phyloP scores from a whole-genome alignment of 352 stramenopile genomes.

The Stramenopiles sp. region DNA sequence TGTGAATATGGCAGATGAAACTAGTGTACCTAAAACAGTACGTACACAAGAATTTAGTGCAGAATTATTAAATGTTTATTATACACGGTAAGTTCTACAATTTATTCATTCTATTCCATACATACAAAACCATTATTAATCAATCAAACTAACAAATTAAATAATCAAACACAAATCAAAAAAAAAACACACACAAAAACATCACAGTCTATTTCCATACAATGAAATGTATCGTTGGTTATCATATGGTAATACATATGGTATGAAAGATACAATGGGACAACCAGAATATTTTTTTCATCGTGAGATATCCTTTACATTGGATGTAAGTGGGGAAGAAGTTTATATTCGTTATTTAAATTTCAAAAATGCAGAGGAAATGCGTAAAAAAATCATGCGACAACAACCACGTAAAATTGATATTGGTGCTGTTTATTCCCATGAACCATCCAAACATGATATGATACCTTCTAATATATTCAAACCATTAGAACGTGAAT shows the following conservation, averaged over 20 bases:
- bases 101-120: neutral
- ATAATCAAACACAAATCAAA: too few species aligned
- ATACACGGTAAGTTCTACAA: conserved; percentile 48
- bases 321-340: conserved; percentile 71
- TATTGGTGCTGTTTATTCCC: conserved; percentile 86
- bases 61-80: conserved; percentile 57
- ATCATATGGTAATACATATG: conserved; percentile 29
- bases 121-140: neutral
- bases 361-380: conserved; percentile 60
- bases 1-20: neutral
- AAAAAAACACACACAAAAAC: too few species aligned
- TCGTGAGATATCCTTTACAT: conserved; percentile 91
- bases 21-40: neutral
- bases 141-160: neutral
- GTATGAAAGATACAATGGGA: conserved; percentile 6
- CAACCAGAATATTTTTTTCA: conserved; percentile 42
- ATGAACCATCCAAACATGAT: conserved; percentile 29
- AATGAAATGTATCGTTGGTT: conserved; percentile 31
- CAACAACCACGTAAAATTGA: conserved; percentile 96
- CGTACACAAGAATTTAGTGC: conserved; percentile 34
- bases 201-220: neutral
- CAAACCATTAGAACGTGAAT: conserved; percentile 73
- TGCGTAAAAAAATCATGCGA: conserved; percentile 58
- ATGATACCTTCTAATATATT: conserved; percentile 43
- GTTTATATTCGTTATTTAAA: conserved; percentile 96